Evolutionary conservation across 148 eudicot species (phyloP).

Genomic region (Rhododendron molle): DNA sequence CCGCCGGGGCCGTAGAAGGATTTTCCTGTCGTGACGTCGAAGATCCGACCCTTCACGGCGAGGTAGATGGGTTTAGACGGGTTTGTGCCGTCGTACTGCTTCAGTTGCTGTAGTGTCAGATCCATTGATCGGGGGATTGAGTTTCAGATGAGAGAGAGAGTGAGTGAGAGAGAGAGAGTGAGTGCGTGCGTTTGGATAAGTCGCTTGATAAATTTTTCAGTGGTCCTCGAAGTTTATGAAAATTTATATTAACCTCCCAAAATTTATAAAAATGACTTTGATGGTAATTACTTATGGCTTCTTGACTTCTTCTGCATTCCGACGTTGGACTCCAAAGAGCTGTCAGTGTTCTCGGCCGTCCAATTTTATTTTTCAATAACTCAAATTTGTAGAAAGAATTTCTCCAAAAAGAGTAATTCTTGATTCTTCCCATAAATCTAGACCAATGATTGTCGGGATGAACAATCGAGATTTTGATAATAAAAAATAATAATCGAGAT

Average conservation of each 20-base stretch:
- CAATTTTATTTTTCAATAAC: too few species aligned
- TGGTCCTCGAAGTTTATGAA: background rate
- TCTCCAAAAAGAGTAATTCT: background rate
- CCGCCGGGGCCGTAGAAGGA: slow-evolving; percentile 94
- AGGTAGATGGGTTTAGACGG: slow-evolving; percentile 81
- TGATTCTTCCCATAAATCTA: too few species aligned
- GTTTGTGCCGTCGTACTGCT: slow-evolving; percentile 54
- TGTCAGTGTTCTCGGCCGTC: too few species aligned
- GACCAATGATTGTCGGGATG: background rate
- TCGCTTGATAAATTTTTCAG: background rate
- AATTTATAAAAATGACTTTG: background rate
- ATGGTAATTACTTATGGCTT: background rate
- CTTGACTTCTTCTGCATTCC: background rate
- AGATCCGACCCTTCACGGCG: slow-evolving; percentile 63
- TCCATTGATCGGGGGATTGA: slow-evolving; percentile 29
- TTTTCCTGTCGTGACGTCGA: slow-evolving; percentile 65
- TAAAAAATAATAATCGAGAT: too few species aligned
- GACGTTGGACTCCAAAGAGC: too few species aligned
- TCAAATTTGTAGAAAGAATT: too few species aligned
- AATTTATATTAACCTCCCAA: background rate
- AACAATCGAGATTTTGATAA: too few species aligned
- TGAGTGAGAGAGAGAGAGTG: background rate
- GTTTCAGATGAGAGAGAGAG: background rate
- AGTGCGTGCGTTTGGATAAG: background rate
- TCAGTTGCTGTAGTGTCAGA: slow-evolving; percentile 47